Evolutionary conservation across 2,329 filamentous ascomycete species (phyloP), one percentile per base, ranked within the genome.

Genomic region (Aspergillaceae sp.): DNA sequence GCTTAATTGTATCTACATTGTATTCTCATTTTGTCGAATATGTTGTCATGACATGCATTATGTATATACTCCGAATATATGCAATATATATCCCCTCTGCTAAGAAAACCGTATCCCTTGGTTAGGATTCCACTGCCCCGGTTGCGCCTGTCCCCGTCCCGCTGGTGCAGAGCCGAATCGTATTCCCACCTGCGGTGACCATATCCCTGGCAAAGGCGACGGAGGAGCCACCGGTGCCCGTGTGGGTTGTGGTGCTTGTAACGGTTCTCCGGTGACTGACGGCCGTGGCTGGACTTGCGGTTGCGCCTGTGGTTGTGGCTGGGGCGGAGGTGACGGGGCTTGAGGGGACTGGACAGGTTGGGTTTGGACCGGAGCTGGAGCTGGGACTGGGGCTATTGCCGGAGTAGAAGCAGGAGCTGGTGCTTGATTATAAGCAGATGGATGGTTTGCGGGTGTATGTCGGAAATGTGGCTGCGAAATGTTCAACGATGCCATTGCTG

Each of bases 181-280:
- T 57, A 94, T 92, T 0, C 84, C 86, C 74, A 87, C 83, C 2
- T 84, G 82, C 0, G 88, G 87, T 46, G 80, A 83, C 89, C 89
- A 95, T 63, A 86, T 81, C 5, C 77, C 69, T 56, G 76, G 65
- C 51, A 72, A 57, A 42, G 67, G 58, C 62, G 83, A 63, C 54
- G 83, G 76, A 11, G 82, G 78, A 45, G 57, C 45, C 29, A 61
- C 53, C 29, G 60, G 52, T 38, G 67, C 61, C 49, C 71, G 63
- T 34, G 71, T 70, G 1, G 74, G 72, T 33, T 71, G 65, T 2
- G 74, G 74, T 26, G 74, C 74, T 0, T 71, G 66, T 38, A 76
- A 60, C 28, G 65, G 66, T 42, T 64, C 59, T 33, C 51, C 55
- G n/a, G 51, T 59, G 43, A 55, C 59, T 29, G 52, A 49, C 28